A percentile compares a stretch with the other conserved stretches of the same genome.
These are phyloP conservation scores for Pseudogymnoascus sp. DNA, from an alignment of 2,329 filamentous ascomycete species.

Conservation along the genomic window DNA sequence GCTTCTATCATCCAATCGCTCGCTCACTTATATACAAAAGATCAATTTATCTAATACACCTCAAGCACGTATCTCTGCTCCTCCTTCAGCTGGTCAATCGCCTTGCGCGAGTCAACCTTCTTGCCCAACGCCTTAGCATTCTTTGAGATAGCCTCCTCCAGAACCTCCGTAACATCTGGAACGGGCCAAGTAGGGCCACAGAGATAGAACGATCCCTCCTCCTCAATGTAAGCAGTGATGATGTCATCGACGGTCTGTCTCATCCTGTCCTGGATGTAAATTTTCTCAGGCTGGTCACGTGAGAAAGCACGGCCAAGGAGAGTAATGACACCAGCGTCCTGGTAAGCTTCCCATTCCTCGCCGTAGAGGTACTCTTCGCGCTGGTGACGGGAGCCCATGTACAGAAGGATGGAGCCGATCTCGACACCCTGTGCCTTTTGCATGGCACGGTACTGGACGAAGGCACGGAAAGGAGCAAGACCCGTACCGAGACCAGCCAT, in stretches of 20 bases:
- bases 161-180: conserved; percentile 86
- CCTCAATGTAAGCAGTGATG: conserved; percentile 73
- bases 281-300: conserved; percentile 94
- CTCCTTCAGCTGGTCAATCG: conserved; percentile 97
- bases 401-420: conserved; percentile 86
- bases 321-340: conserved; percentile 91
- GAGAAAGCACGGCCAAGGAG: conserved; percentile 90
- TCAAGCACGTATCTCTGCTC: conserved; percentile 89
- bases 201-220: conserved; percentile 91
- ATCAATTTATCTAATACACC: conserved; percentile 62
- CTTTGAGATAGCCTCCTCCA: conserved; percentile 81
- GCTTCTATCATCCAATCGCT: conserved; percentile 4
- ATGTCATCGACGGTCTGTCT: conserved; percentile 78
- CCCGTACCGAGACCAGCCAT: conserved; percentile 99
- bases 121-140: conserved; percentile 64
- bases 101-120: conserved; percentile 79
- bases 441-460: conserved; percentile 95
- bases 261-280: conserved; percentile 99
- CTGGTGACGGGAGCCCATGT: conserved; percentile 95
- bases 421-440: conserved; percentile 96
- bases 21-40: conserved; percentile 1
- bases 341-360: conserved; percentile 98
- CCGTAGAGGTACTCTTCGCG: conserved; percentile 98
- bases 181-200: conserved; percentile 98
- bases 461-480: conserved; percentile 97